phyloP scores from a whole-genome alignment of 257 asterid genomes.

The Anisodus acutangulus region DNA sequence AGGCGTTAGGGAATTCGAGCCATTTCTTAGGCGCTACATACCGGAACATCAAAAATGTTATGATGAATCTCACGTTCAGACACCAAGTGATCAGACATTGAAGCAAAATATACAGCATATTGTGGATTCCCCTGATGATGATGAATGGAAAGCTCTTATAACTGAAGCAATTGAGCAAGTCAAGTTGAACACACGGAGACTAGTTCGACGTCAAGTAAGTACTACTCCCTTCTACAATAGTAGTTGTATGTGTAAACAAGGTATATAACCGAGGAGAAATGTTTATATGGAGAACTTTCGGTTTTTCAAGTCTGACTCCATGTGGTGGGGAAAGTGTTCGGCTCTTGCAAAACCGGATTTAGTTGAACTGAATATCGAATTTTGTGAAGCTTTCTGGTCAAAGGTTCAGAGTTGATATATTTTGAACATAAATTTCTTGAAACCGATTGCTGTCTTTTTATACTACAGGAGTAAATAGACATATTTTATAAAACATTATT shows the following conservation, averaged over 20 bases:
- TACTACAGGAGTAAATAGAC: background rate
- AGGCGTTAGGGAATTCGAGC: conserved; percentile 87
- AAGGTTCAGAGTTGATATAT: conserved; percentile 13
- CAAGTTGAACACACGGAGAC: conserved; percentile 83
- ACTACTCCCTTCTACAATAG: background rate
- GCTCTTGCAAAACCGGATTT: background rate
- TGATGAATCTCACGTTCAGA: conserved; percentile 26
- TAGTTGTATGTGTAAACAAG: background rate
- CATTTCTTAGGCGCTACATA: conserved; percentile 53
- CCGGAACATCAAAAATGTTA: conserved; percentile 36
- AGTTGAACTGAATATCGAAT: background rate
- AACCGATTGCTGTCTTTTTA: background rate
- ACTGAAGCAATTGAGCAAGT: conserved; percentile 67
- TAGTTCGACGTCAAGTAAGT: conserved; percentile 89
- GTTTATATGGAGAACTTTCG: background rate
- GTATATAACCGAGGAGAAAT: background rate
- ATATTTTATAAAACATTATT: background rate
- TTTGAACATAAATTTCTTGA: background rate
- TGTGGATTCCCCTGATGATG: conserved; percentile 43
- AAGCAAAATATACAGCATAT: conserved; percentile 43
- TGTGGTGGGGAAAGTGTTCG: background rate
- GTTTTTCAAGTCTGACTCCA: background rate
- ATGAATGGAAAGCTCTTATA: conserved; percentile 45
- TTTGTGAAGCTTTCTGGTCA: background rate
- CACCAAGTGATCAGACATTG: conserved; percentile 34